Base-by-base conservation (phyloP, 352 stramenopile species). In the Phytophthora crassamura region DNA sequence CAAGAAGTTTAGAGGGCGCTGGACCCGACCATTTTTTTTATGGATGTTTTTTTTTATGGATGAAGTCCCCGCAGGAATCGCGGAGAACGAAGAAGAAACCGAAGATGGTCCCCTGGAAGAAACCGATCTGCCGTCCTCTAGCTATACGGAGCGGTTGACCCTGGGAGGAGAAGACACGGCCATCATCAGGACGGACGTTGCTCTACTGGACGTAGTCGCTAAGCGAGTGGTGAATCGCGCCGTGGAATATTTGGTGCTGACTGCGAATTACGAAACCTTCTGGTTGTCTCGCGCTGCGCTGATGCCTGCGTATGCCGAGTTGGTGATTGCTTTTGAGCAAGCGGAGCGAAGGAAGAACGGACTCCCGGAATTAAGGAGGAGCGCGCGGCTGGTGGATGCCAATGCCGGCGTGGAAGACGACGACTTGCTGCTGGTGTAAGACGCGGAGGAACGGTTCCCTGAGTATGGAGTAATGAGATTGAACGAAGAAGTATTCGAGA, bases 151-250 rank as follows among this genome's bases (percentile, higher is more conserved):
- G 18, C 55, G 55, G 1, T 8, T 63, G 3, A 6, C 18, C 1
- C 39, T 63, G n/a, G 55, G 55, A 12, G 20, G 14, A 5, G 55
- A 52, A 14, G 55, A 63, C n/a, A 54, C 43, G 0, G 55, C 43
- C 0, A 48, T 63, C 15, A 33, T 33, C 4, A 18, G 38, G 3
- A 22, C 25, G 2, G 16, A 36, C 4, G 22, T 6, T 11, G 35
- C 55, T 25, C 30, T 63, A 9, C 7, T 55, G 2, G 55, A 63
- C 11, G 41, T 63, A 1, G 1, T 63, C 0, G 55, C 34, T 14
- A 52, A 54, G 30, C 32, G 55, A 3, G 3, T 25, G 11, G n/a
- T 25, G 34, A 32, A 47, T 7, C 12, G 25, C 3, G 22, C 30
- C 9, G 43, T 40, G 11, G 20, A 54, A 10, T 63, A 63, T 43